These are phyloP conservation scores for Odontarrhena argentea DNA, from an alignment of 345 rosid species.

Conservation along the genomic window DNA sequence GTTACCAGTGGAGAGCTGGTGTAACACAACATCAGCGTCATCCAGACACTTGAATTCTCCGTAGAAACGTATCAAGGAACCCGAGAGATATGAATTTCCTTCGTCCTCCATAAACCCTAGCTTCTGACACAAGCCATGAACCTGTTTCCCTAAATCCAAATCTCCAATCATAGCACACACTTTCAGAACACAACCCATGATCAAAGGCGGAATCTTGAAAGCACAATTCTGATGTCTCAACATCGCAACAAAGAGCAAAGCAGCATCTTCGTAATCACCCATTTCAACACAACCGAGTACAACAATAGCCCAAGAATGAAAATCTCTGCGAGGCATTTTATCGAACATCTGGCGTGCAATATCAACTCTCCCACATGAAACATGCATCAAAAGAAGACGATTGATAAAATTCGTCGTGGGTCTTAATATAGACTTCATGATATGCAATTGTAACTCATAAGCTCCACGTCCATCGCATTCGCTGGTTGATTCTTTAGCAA, in stretches of 20 bases:
- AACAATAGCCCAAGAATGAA: conserved; percentile 62
- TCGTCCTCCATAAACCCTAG: conserved; percentile 38
- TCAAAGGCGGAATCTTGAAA: conserved; percentile 48
- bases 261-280: conserved; percentile 49
- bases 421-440: conserved; percentile 39
- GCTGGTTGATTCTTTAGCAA: conserved; percentile 59
- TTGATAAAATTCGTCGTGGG: conserved; percentile 46
- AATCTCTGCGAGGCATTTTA: conserved; percentile 56
- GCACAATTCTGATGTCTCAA: conserved; percentile 33
- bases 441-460: conserved; percentile 50
- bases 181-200: conserved; percentile 51
- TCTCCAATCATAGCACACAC: conserved; percentile 52
- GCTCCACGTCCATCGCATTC: conserved; percentile 48
- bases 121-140: conserved; percentile 68
- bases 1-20: conserved; percentile 40
- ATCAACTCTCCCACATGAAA: conserved; percentile 47
- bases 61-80: conserved; percentile 59
- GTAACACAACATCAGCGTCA: conserved; percentile 48
- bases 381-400: conserved; percentile 56
- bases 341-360: conserved; percentile 64
- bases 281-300: conserved; percentile 48
- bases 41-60: conserved; percentile 49
- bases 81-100: conserved; percentile 39
- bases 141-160: conserved; percentile 61
- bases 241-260: conserved; percentile 51